These are phyloP conservation scores for Wickerhamiella occidentalis DNA, from an alignment of 805 yeast genomes.

Conservation along the genomic window DNA sequence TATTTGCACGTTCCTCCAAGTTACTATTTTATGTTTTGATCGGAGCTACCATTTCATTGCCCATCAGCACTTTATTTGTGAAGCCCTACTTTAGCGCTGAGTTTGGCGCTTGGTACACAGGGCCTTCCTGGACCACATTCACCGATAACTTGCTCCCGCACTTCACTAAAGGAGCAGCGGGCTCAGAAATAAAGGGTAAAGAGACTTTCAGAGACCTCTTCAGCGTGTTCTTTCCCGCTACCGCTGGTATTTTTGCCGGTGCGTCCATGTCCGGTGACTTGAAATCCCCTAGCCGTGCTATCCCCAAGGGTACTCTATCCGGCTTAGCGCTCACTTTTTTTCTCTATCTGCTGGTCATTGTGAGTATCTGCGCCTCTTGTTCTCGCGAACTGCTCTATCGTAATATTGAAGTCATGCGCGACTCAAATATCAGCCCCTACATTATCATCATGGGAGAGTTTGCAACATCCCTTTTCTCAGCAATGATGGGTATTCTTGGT, in stretches of 20 bases:
- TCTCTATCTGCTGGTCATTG: conserved; percentile 66
- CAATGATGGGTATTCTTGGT: conserved; percentile 90
- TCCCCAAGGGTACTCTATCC: conserved; percentile 86
- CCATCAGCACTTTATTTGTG: conserved; percentile 58
- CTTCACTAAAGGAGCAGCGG: conserved; percentile 87
- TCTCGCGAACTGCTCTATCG: conserved; percentile 65
- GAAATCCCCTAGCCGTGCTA: conserved; percentile 70
- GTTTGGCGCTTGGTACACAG: conserved; percentile 42
- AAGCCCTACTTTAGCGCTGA: conserved; percentile 37
- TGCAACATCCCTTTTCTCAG: conserved; percentile 81
- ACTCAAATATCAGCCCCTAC: conserved; percentile 55
- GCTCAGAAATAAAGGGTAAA: conserved; percentile 47
- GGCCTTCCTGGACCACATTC: conserved; percentile 58
- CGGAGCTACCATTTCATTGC: conserved; percentile 66
- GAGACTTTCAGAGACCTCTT: conserved; percentile 79
- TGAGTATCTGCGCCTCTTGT: conserved; percentile 65
- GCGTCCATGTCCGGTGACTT: conserved; percentile 97
- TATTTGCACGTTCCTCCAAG: conserved; percentile 75
- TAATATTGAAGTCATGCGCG: conserved; percentile 79
- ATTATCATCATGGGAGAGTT: conserved; percentile 79
- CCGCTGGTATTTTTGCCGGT: conserved; percentile 97
- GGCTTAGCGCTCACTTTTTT: conserved; percentile 69
- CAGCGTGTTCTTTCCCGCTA: conserved; percentile 95
- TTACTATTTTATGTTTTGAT: conserved; percentile 55
- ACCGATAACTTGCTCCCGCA: conserved; percentile 58